These are phyloP conservation scores for Chalaropsis thielavioides DNA, from an alignment of 2,329 filamentous ascomycete species.

Conservation along the genomic window DNA sequence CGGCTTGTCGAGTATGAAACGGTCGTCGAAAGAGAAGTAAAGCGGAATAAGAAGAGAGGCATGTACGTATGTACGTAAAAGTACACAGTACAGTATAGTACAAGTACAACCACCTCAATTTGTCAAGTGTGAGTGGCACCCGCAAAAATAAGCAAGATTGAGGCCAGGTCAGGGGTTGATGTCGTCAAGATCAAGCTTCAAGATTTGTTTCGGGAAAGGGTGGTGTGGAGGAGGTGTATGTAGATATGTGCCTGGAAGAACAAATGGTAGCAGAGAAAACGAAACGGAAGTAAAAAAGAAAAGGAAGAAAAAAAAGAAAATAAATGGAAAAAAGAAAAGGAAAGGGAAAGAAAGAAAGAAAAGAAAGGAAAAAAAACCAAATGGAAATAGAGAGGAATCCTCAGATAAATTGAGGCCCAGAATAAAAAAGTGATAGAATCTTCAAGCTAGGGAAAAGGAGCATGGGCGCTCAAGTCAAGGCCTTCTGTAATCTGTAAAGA, in stretches of 20 bases:
- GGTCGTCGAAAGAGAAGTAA: not conserved
- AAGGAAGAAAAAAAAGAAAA: not conserved
- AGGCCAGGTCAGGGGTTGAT: constrained; percentile 2
- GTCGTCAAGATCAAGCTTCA: not conserved
- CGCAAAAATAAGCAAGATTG: not conserved
- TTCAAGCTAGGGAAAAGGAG: not conserved
- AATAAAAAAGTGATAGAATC: not conserved
- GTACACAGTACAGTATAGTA: no score
- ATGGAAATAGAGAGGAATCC: not conserved
- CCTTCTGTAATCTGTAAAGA: not conserved
- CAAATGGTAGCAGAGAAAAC: no score
- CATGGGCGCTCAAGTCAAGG: not conserved
- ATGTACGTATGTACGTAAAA: not conserved
- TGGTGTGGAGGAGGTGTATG: not conserved
- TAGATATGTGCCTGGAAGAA: no score
- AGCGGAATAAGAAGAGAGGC: not conserved
- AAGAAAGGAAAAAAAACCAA: not conserved
- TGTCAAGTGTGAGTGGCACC: not conserved
- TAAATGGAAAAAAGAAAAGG: not conserved
- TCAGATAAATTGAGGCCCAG: not conserved
- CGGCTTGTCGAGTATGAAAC: no score
- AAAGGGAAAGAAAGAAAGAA: not conserved
- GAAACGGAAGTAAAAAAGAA: no score
- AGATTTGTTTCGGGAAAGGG: not conserved
- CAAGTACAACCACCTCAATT: not conserved